Evolutionary conservation across 176 grass and related monocot species (phyloP).

Genomic region (Dactylis glomerata): DNA sequence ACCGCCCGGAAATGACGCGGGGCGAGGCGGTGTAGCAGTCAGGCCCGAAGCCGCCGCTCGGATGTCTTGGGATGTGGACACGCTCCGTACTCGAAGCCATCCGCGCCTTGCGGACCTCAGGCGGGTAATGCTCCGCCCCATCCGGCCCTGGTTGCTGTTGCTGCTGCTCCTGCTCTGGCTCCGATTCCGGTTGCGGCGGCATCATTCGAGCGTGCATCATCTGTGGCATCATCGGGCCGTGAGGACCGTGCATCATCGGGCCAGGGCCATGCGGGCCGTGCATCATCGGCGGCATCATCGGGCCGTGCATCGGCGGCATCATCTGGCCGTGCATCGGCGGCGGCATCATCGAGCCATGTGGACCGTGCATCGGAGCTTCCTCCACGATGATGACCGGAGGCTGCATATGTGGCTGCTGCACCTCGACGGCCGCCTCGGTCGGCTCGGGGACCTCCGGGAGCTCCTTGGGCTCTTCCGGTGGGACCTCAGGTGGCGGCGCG

Average conservation of each 20-base stretch:
- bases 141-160: conserved; percentile 33
- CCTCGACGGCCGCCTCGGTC: conserved; percentile 71
- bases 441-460: conserved; percentile 51
- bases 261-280: neutral
- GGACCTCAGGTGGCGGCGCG: conserved; percentile 40
- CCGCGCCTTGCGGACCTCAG: conserved; percentile 64
- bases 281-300: neutral
- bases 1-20: conserved; percentile 65
- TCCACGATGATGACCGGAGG: conserved; percentile 48
- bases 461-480: conserved; percentile 42
- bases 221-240: conserved; percentile 14
- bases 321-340: conserved; percentile 7
- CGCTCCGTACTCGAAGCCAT: conserved; percentile 52
- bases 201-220: conserved; percentile 29
- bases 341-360: neutral
- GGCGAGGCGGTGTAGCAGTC: conserved; percentile 30
- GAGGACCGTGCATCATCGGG: conserved; percentile 6
- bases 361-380: conserved; percentile 31
- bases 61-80: conserved; percentile 29
- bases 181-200: conserved; percentile 13
- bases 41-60: conserved; percentile 1
- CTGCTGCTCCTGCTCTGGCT: conserved; percentile 27
- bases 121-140: conserved; percentile 53
- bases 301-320: neutral
- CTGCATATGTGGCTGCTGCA: conserved; percentile 49